Base-by-base conservation (phyloP, 2,329 filamentous ascomycete genomes). In the Hysterium pulicare region DNA sequence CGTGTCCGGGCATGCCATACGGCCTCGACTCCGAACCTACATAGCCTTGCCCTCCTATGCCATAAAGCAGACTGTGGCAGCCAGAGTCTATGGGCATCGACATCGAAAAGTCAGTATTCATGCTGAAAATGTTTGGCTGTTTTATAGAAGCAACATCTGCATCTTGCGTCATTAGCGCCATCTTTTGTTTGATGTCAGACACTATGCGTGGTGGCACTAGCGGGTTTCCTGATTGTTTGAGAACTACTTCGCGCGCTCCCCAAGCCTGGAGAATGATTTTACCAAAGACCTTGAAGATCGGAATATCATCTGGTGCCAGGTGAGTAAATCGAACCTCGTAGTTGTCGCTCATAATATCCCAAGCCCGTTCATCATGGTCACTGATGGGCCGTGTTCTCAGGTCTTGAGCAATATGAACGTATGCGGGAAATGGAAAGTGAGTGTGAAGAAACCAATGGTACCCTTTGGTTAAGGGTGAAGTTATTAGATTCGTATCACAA, bases 241-340 rank as follows among this genome's bases (percentile, higher is more conserved):
- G 33, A 13, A 41, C 41, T 24, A 43, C 30, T 41, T 67, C 41
- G 11, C 76, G 74, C 2, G 76, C 77, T 33, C 77, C 74, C 82
- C 82, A 85, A 0, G 81, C 80, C 53, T 81, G 82, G 44, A 84
- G 63, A 31, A 85, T 77, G 15, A 78, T 70, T 16, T 70, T 69
- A 1, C 76, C 75, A 47, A 85, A 81, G 1, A 68, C 49, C 15
- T 51, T 53, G 35, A 59, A 61, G 17, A 69, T 54, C 5, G 55
- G 49, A 37, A 55, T 53, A 1, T 53, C 47, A 4, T 45, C 42
- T 2, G 50, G 23, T 4, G 38, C 28, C 1, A 15, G 17, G 10
- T 19, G 13, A 19, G 44, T 28, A 23, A 66, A 63, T 0, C 72
- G 62, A 13, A 62, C 64, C 4, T 66, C 57, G 40, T 64, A 75